Conservation (phyloP, 179 eudicot species). For the Kewa caespitosa region DNA sequence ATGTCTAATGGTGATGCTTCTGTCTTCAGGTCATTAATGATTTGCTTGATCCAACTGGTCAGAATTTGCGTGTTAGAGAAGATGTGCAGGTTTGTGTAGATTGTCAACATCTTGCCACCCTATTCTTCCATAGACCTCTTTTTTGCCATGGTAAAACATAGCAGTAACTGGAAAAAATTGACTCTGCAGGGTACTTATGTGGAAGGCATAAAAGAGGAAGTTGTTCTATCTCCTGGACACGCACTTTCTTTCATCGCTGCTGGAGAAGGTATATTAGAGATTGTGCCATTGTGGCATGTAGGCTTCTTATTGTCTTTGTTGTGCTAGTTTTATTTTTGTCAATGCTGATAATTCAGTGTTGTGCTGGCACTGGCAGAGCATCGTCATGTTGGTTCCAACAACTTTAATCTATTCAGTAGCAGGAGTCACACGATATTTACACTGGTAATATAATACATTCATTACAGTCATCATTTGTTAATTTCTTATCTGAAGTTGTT, state of each 20-base stretch:
- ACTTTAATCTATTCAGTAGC: constrained; percentile 89
- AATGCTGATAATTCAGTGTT: constrained; percentile 16
- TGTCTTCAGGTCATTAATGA: constrained; percentile 82
- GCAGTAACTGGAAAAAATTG: constrained; percentile 11
- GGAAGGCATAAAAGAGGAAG: constrained; percentile 98
- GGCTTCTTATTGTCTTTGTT: constrained; percentile 5
- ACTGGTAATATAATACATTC: constrained; percentile 48
- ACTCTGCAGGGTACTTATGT: constrained; percentile 87
- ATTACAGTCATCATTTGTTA: background rate
- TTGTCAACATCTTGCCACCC: background rate
- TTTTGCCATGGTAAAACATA: background rate
- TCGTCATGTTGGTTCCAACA: constrained; percentile 97
- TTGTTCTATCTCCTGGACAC: constrained; percentile 97
- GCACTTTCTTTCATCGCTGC: constrained; percentile 96
- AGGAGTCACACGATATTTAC: constrained; percentile 97
- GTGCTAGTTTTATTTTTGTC: background rate
- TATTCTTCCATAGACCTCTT: background rate
- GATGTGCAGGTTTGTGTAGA: constrained; percentile 75
- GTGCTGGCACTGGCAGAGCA: constrained; percentile 69
- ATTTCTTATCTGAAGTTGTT: background rate
- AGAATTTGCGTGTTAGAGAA: constrained; percentile 90
- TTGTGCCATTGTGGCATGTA: constrained; percentile 11
- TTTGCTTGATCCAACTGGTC: constrained; percentile 97
- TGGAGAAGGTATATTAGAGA: constrained; percentile 73
- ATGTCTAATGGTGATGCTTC: constrained; percentile 6